Conservation (phyloP, 2,329 filamentous ascomycete species). For the Aaosphaeria pasadenensis region DNA sequence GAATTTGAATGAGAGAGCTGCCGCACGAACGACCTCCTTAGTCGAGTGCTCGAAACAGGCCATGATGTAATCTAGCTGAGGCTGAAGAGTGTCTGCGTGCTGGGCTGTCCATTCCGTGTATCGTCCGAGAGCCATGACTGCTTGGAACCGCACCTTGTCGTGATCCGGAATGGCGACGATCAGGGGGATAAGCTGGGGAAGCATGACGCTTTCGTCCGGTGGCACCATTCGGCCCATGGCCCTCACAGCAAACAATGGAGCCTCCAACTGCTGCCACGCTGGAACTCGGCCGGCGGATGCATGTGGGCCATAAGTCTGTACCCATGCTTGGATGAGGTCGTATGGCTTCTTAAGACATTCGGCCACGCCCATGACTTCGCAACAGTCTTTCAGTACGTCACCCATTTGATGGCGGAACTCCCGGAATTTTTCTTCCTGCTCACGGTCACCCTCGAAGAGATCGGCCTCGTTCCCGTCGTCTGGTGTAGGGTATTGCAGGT, state of each 20-base stretch:
- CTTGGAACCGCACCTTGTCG: conserved; percentile 96
- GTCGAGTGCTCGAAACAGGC: conserved; percentile 86
- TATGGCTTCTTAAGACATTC: conserved; percentile 90
- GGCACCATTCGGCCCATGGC: conserved; percentile 97
- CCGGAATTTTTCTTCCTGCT: conserved; percentile 94
- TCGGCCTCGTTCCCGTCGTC: conserved; percentile 74
- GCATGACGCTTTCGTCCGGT: conserved; percentile 78
- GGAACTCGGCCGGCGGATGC: conserved; percentile 72
- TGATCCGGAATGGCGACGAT: conserved; percentile 93
- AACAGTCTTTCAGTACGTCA: conserved; percentile 94
- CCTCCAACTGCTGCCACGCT: conserved; percentile 94
- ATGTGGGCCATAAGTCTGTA: conserved; percentile 73
- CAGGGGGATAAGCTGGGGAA: conserved; percentile 88
- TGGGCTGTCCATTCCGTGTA: conserved; percentile 98
- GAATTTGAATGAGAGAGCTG: conserved; percentile 92
- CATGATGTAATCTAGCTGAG: conserved; percentile 94
- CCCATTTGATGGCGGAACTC: conserved; percentile 97
- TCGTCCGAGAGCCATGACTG: conserved; percentile 93
- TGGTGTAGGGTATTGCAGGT: conserved; percentile 80
- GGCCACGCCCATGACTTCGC: conserved; percentile 90
- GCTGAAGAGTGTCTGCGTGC: conserved; percentile 86
- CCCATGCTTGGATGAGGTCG: conserved; percentile 82
- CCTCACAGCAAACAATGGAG: conserved; percentile 89
- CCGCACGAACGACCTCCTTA: conserved; percentile 85
- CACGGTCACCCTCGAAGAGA: conserved; percentile 91